Conservation (phyloP, 371 early-diverging fungal species). For the Nematocida displodere region DNA sequence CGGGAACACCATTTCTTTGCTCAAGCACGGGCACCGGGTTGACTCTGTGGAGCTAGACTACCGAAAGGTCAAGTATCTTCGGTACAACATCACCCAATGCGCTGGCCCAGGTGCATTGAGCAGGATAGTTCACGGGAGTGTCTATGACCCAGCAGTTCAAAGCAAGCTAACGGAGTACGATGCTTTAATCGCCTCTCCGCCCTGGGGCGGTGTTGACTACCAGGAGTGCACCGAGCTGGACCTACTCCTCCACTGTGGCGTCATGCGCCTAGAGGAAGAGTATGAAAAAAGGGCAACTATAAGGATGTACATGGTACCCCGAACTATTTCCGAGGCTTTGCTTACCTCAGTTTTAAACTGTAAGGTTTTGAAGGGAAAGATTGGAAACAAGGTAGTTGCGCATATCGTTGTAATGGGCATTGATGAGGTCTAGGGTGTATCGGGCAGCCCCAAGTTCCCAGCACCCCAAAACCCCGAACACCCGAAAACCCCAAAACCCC, state of each 20-base stretch:
- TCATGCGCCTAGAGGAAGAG: constrained; percentile 23
- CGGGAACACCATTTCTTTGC: constrained; percentile 42
- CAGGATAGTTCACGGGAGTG: constrained; percentile 18
- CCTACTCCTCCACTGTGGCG: background rate
- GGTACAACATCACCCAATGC: constrained; percentile 24
- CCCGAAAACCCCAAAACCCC: too few relatives aligned
- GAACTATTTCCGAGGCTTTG: background rate
- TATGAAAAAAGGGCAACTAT: background rate
- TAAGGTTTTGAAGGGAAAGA: background rate
- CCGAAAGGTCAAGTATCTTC: constrained; percentile 19
- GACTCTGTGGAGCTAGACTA: constrained; percentile 37
- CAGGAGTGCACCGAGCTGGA: background rate
- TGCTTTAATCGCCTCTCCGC: constrained; percentile 37
- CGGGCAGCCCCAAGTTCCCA: too few relatives aligned
- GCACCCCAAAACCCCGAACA: too few relatives aligned
- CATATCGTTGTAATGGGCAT: constrained; percentile 23
- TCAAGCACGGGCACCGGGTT: constrained; percentile 2
- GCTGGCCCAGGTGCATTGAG: background rate
- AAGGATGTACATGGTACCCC: constrained; percentile 37
- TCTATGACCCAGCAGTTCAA: background rate
- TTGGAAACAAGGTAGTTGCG: background rate
- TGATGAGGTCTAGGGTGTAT: too few relatives aligned
- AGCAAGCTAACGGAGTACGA: constrained; percentile 10
- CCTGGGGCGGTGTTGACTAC: constrained; percentile 46
- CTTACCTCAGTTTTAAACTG: background rate